A percentile compares a stretch with the other conserved stretches of the same genome.
phyloP scores from a whole-genome alignment of 257 asterid species.

The Primulina eburnea region DNA sequence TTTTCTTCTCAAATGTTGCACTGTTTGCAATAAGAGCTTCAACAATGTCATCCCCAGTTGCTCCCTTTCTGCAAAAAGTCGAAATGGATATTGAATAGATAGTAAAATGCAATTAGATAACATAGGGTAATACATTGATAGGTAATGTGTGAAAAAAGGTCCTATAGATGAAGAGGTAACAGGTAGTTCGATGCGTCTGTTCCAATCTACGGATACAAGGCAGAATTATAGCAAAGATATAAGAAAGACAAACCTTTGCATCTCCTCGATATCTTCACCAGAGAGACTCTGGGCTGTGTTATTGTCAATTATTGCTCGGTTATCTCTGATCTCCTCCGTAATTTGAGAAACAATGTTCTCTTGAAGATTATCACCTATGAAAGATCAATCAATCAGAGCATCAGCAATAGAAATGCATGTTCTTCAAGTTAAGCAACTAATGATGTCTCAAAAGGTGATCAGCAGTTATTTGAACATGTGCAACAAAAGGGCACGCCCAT shows the following conservation, averaged over 20 bases:
- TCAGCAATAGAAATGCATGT: slow-evolving; percentile 18
- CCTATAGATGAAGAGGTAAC: background rate
- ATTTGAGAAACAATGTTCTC: slow-evolving; percentile 40
- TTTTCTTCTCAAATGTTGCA: slow-evolving; percentile 89
- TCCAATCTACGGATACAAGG: slow-evolving; percentile 1
- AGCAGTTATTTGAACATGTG: no score
- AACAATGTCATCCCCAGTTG: slow-evolving; percentile 73
- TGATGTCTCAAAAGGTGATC: no score
- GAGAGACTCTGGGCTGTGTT: slow-evolving; percentile 88
- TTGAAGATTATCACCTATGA: slow-evolving; percentile 46
- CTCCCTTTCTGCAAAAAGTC: slow-evolving; percentile 63
- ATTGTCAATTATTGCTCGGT: slow-evolving; percentile 79
- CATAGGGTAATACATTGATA: background rate
- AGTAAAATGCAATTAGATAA: slow-evolving; percentile 14
- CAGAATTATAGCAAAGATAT: background rate
- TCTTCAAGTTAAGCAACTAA: no score
- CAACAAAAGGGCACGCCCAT: no score
- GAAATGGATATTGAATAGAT: slow-evolving; percentile 8
- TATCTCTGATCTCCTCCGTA: slow-evolving; percentile 63
- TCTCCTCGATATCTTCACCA: slow-evolving; percentile 71
- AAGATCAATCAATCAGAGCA: slow-evolving; percentile 21
- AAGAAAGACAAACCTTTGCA: slow-evolving; percentile 56
- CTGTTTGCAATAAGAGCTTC: slow-evolving; percentile 90
- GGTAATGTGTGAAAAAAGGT: background rate
- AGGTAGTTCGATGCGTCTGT: no score